Evolutionary conservation across 2,329 filamentous ascomycete species (phyloP).

Genomic region (Plenodomus lindquistii): DNA sequence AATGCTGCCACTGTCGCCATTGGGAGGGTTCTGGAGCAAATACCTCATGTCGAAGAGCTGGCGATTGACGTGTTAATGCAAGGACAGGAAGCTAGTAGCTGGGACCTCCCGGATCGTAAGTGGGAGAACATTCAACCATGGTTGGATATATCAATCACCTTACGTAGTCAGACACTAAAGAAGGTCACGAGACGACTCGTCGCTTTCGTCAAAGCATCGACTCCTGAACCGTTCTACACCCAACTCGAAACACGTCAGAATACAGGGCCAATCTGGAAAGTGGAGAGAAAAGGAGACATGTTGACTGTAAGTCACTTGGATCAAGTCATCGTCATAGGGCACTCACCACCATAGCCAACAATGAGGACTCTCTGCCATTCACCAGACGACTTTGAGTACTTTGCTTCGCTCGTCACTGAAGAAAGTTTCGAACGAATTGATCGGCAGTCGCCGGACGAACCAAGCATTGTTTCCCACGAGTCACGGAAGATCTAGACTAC

Average conservation of each 20-base stretch:
- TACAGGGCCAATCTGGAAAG: slow-evolving; percentile 12
- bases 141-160: slow-evolving; percentile 25
- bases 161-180: slow-evolving; percentile 8
- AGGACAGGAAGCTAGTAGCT: slow-evolving; percentile 21
- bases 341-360: slow-evolving; percentile 5
- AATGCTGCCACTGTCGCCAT: slow-evolving; percentile 26
- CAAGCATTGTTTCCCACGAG: neutral
- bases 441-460: neutral
- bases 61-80: slow-evolving; percentile 26
- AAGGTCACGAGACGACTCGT: slow-evolving; percentile 24
- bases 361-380: slow-evolving; percentile 2
- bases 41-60: slow-evolving; percentile 32
- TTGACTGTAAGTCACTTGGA: slow-evolving; percentile 13
- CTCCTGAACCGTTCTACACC: slow-evolving; percentile 19
- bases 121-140: slow-evolving; percentile 31
- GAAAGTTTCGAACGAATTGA: slow-evolving; percentile 19
- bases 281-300: slow-evolving; percentile 21
- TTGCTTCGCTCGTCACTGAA: slow-evolving; percentile 7
- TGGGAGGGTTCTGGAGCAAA: slow-evolving; percentile 21
- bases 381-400: slow-evolving; percentile 13
- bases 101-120: slow-evolving; percentile 32
- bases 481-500: slow-evolving; percentile 13
- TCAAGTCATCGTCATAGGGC: neutral
- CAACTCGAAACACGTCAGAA: slow-evolving; percentile 25
- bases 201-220: slow-evolving; percentile 9